Percentiles rank a stretch among this genome's conserved stretches.
These are phyloP conservation scores for Abrus pulchellus DNA, from an alignment of 306 rosid genomes.

Conservation along the genomic window DNA sequence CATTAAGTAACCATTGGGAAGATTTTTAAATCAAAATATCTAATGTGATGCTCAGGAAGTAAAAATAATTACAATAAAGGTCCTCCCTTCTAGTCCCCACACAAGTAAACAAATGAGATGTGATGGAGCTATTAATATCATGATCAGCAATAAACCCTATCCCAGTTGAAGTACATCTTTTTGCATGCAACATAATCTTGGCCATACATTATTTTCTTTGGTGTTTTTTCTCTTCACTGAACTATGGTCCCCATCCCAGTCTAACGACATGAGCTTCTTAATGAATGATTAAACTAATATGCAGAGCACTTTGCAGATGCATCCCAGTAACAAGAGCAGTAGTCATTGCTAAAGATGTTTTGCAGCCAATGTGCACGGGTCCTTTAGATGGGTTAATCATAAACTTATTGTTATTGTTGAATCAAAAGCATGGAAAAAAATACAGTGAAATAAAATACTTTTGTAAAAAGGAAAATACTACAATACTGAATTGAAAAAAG, in stretches of 20 bases:
- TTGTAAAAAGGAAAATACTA: slow-evolving; percentile 7
- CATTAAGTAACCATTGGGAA: not conserved
- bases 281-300: slow-evolving; percentile 37
- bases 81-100: not conserved
- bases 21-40: slow-evolving; percentile 33
- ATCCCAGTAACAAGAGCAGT: slow-evolving; percentile 32
- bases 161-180: slow-evolving; percentile 4
- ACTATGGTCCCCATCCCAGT: not conserved
- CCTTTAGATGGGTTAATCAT: slow-evolving; percentile 29
- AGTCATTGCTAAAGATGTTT: slow-evolving; percentile 30
- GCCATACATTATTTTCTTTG: not conserved
- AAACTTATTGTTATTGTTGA: slow-evolving; percentile 31
- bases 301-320: slow-evolving; percentile 8
- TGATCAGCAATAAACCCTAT: slow-evolving; percentile 17
- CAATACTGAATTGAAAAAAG: slow-evolving; percentile 32
- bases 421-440: slow-evolving; percentile 13
- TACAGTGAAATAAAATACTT: slow-evolving; percentile 10
- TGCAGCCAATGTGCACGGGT: slow-evolving; percentile 8
- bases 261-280: slow-evolving; percentile 17
- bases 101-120: slow-evolving; percentile 6
- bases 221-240: slow-evolving; percentile 28
- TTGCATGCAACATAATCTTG: slow-evolving; percentile 2
- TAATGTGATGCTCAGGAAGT: not conserved
- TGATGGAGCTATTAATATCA: not conserved
- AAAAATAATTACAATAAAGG: not conserved